phyloP scores from a whole-genome alignment of 148 eudicot species.

The Oxyria digyna region DNA sequence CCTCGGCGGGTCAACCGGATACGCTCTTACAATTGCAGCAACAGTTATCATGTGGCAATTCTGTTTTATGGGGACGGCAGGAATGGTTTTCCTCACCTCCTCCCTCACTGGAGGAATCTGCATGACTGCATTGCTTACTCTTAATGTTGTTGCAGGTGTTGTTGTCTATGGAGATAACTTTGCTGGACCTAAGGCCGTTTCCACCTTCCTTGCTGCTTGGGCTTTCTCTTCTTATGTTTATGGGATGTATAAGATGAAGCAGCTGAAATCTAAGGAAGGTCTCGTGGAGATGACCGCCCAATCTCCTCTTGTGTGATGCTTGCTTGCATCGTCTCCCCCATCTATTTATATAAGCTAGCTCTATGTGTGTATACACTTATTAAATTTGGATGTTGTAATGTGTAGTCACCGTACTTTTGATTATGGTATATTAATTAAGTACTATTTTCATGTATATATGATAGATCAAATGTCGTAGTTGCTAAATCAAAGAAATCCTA shows the following conservation, averaged over 20 bases:
- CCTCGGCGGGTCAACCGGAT: slow-evolving; percentile 37
- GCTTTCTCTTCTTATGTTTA: slow-evolving; percentile 76
- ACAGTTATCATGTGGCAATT: slow-evolving; percentile 56
- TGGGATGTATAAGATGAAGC: slow-evolving; percentile 47
- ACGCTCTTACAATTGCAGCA: slow-evolving; percentile 28
- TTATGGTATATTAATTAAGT: no score
- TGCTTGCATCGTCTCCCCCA: no score
- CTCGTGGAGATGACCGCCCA: no score
- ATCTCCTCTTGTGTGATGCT: no score
- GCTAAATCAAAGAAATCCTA: no score
- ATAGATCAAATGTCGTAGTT: no score
- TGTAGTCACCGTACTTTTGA: no score
- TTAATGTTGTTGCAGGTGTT: slow-evolving; percentile 57
- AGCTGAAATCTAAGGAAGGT: no score
- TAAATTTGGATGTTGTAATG: no score
- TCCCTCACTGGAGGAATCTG: slow-evolving; percentile 64
- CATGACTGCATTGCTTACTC: slow-evolving; percentile 50
- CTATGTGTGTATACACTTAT: no score
- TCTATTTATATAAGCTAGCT: no score
- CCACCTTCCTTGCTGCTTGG: slow-evolving; percentile 60
- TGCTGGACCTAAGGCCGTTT: slow-evolving; percentile 42
- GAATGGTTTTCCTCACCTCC: slow-evolving; percentile 71
- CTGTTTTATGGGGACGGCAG: slow-evolving; percentile 86
- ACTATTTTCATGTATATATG: no score
- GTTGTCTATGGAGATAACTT: slow-evolving; percentile 56